These are phyloP conservation scores for Durio zibethinus DNA, from an alignment of 345 rosid species.

Conservation along the genomic window DNA sequence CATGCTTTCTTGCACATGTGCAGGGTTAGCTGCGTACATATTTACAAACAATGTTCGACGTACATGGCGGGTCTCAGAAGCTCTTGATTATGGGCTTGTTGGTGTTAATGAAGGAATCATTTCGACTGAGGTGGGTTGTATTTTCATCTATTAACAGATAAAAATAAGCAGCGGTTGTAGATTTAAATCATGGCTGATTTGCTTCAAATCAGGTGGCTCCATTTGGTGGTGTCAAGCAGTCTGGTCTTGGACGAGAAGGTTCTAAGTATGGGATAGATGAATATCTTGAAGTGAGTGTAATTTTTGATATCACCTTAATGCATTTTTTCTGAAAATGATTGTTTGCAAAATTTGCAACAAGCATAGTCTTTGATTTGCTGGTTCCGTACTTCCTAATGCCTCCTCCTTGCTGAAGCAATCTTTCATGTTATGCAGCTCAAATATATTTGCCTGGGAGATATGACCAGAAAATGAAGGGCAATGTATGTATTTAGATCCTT, in stretches of 20 bases:
- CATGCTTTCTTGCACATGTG: slow-evolving; percentile 17
- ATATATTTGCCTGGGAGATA: slow-evolving; percentile 81
- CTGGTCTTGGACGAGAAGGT: slow-evolving; percentile 97
- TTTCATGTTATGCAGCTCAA: slow-evolving; percentile 49
- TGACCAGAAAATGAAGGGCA: slow-evolving; percentile 56
- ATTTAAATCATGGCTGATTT: slow-evolving; percentile 10
- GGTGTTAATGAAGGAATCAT: slow-evolving; percentile 93
- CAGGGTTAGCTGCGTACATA: slow-evolving; percentile 92
- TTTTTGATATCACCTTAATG: slow-evolving; percentile 9
- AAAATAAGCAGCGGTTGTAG: background rate
- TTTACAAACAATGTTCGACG: slow-evolving; percentile 85
- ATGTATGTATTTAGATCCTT: background rate
- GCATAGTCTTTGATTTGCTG: background rate
- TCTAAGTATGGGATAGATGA: slow-evolving; percentile 97
- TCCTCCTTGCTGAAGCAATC: background rate
- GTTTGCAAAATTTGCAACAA: background rate
- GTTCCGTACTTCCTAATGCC: background rate
- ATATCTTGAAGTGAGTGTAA: slow-evolving; percentile 66
- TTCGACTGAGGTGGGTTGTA: slow-evolving; percentile 73
- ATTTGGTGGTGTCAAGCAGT: slow-evolving; percentile 93
- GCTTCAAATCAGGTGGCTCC: slow-evolving; percentile 75
- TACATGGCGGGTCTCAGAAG: slow-evolving; percentile 90
- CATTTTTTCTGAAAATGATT: background rate
- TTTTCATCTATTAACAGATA: background rate
- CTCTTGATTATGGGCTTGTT: slow-evolving; percentile 86